Evolutionary conservation across 805 yeast species (phyloP).

Genomic region (Komagataella pseudopastoris): DNA sequence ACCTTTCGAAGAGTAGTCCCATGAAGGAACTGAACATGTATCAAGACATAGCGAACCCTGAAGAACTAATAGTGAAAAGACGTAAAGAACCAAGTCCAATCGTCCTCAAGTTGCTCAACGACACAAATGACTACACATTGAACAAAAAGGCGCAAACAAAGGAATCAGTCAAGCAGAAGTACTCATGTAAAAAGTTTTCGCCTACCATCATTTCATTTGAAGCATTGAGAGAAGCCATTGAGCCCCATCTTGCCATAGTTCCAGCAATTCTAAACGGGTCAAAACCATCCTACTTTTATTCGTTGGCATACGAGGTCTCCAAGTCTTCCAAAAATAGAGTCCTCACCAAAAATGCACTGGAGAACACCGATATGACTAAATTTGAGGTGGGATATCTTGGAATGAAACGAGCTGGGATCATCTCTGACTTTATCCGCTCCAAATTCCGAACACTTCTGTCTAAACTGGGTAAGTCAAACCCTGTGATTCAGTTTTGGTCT

Average conservation of each 20-base stretch:
- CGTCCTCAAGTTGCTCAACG: neutral
- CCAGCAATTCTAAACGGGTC: slow-evolving; percentile 29
- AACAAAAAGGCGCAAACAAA: neutral
- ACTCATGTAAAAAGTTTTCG: slow-evolving; percentile 4
- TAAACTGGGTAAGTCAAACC: slow-evolving; percentile 17
- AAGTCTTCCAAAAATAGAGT: slow-evolving; percentile 24
- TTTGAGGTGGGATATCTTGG: slow-evolving; percentile 54
- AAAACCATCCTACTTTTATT: slow-evolving; percentile 33
- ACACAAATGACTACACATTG: neutral
- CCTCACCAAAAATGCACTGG: slow-evolving; percentile 32
- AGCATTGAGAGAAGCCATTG: slow-evolving; percentile 16
- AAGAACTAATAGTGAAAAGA: neutral
- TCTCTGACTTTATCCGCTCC: slow-evolving; percentile 29
- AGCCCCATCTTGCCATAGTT: slow-evolving; percentile 18
- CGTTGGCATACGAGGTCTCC: slow-evolving; percentile 28
- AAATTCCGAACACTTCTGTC: slow-evolving; percentile 18
- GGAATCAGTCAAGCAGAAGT: neutral
- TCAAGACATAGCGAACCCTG: neutral
- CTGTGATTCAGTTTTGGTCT: slow-evolving; percentile 50
- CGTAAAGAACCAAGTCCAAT: neutral
- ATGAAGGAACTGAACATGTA: neutral
- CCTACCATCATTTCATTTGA: slow-evolving; percentile 15
- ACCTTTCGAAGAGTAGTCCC: neutral
- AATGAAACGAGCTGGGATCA: slow-evolving; percentile 34
- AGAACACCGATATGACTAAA: slow-evolving; percentile 27